Conservation (phyloP, 108 stramenopile species). For the Fragilariopsis cylindrus region DNA sequence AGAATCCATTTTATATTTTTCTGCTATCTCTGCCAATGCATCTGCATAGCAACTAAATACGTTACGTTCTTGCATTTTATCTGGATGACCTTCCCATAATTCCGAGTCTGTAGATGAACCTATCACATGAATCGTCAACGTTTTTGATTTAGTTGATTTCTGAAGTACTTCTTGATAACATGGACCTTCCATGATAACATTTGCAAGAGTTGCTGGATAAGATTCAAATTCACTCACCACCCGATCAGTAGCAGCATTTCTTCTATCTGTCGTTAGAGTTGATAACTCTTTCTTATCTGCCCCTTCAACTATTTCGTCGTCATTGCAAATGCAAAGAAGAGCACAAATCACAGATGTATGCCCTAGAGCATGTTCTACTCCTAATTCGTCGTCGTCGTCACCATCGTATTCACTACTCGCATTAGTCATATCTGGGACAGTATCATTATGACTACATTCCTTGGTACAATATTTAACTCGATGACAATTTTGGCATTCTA, state of each 20-base stretch:
- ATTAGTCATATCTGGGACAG: not conserved
- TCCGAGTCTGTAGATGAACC: slow-evolving; percentile 83
- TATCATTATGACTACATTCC: slow-evolving; percentile 55
- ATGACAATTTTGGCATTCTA: slow-evolving; percentile 58
- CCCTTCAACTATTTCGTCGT: slow-evolving; percentile 64
- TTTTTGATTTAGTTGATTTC: slow-evolving; percentile 16
- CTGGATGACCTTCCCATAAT: slow-evolving; percentile 66
- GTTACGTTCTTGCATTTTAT: slow-evolving; percentile 21
- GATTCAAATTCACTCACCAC: slow-evolving; percentile 79
- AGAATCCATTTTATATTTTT: slow-evolving; percentile 22
- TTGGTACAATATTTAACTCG: slow-evolving; percentile 83
- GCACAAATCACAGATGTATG: slow-evolving; percentile 80
- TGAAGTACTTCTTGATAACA: slow-evolving; percentile 47
- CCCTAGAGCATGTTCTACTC: slow-evolving; percentile 57
- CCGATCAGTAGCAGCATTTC: slow-evolving; percentile 66
- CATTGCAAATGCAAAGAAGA: slow-evolving; percentile 64
- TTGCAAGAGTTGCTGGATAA: slow-evolving; percentile 88
- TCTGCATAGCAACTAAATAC: slow-evolving; percentile 73
- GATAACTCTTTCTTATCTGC: slow-evolving; percentile 18
- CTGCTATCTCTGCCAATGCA: slow-evolving; percentile 71
- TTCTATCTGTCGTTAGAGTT: slow-evolving; percentile 9
- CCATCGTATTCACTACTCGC: not conserved
- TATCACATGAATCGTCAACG: slow-evolving; percentile 74
- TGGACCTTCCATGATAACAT: slow-evolving; percentile 63
- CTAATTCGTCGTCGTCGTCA: slow-evolving; percentile 39